A percentile compares a stretch with the other conserved stretches of the same genome.
phyloP scores from a whole-genome alignment of 2,329 filamentous ascomycete species.

The Plectosphaerella plurivora region DNA sequence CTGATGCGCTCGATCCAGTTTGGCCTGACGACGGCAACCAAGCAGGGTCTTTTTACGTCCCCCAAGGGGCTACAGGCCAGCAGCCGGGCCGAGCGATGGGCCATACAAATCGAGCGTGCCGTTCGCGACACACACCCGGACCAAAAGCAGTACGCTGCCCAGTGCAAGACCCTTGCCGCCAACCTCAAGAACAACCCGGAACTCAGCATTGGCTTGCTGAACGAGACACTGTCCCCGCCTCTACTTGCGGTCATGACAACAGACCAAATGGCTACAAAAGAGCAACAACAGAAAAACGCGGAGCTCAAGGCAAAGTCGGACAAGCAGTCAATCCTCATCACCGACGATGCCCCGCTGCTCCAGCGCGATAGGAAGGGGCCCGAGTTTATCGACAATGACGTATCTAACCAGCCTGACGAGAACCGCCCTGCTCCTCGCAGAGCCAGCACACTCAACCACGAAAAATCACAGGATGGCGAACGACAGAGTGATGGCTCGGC shows the following conservation, averaged over 20 bases:
- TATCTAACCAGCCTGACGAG: slow-evolving; percentile 27
- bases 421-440: slow-evolving; percentile 29
- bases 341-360: slow-evolving; percentile 72
- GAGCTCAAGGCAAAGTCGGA: slow-evolving; percentile 74
- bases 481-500: slow-evolving; percentile 17
- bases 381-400: slow-evolving; percentile 78
- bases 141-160: slow-evolving; percentile 48
- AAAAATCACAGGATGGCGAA: slow-evolving; percentile 14
- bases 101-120: slow-evolving; percentile 75
- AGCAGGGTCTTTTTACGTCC: slow-evolving; percentile 58
- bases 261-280: slow-evolving; percentile 87
- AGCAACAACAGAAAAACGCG: slow-evolving; percentile 73
- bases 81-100: slow-evolving; percentile 63
- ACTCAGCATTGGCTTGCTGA: slow-evolving; percentile 71
- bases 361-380: slow-evolving; percentile 93
- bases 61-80: slow-evolving; percentile 60
- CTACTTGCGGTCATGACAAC: slow-evolving; percentile 82
- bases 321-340: slow-evolving; percentile 79
- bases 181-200: slow-evolving; percentile 88
- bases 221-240: slow-evolving; percentile 65
- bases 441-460: slow-evolving; percentile 17
- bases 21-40: slow-evolving; percentile 62
- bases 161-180: slow-evolving; percentile 73
- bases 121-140: slow-evolving; percentile 52
- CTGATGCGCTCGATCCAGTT: slow-evolving; percentile 66